These are phyloP conservation scores for Acanthamoeba lenticulata DNA, from an alignment of 208 protist species.

Conservation along the genomic window DNA sequence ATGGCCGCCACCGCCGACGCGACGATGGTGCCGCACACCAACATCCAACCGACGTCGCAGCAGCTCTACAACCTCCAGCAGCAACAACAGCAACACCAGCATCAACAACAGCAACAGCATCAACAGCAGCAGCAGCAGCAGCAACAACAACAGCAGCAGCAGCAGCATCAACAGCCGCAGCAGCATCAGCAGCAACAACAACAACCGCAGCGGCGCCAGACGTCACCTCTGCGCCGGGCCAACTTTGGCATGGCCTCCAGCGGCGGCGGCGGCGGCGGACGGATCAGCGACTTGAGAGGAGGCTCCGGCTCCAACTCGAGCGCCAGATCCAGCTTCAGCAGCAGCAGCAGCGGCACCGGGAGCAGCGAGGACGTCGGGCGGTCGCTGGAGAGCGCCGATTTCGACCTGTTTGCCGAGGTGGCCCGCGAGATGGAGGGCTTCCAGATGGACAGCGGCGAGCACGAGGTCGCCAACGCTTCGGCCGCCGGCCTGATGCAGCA, in stretches of 20 bases:
- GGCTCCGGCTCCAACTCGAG: neutral
- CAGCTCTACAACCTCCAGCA: neutral
- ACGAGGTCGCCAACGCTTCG: neutral
- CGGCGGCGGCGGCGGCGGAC: neutral
- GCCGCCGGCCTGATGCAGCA: neutral
- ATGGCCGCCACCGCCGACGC: neutral
- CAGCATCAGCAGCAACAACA: neutral
- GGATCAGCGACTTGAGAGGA: too few relatives aligned
- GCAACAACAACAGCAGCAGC: neutral
- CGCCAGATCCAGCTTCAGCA: neutral
- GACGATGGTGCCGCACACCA: neutral
- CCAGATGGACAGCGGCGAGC: neutral
- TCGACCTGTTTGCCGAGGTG: slow-evolving; percentile 7
- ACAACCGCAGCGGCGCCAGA: neutral
- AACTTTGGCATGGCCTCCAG: neutral
- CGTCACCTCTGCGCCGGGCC: neutral
- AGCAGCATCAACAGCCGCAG: neutral
- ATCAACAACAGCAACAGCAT: neutral
- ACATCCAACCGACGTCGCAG: neutral
- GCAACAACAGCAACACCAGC: neutral
- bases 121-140: neutral
- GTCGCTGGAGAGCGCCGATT: neutral
- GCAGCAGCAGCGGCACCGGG: neutral
- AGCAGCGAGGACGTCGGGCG: neutral
- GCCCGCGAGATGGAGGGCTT: slow-evolving; percentile 29